Evolutionary conservation across 257 asterid species (phyloP).

Genomic region (Gynochthodes officinalis): DNA sequence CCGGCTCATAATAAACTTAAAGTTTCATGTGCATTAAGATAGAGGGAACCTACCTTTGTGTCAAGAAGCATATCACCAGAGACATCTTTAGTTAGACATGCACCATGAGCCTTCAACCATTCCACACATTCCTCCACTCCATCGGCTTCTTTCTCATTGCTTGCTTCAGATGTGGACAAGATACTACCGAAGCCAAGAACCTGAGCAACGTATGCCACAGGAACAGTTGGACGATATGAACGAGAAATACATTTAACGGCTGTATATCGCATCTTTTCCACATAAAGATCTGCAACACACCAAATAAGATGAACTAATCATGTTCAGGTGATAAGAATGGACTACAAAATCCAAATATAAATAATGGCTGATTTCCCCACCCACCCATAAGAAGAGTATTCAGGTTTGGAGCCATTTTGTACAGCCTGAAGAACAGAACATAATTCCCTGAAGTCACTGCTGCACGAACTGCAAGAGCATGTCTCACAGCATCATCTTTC

Average conservation of each 20-base stretch:
- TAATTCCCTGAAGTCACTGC: slow-evolving; percentile 93
- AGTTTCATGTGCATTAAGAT: neutral
- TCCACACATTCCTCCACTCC: slow-evolving; percentile 86
- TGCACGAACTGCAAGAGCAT: slow-evolving; percentile 89
- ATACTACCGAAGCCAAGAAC: slow-evolving; percentile 67
- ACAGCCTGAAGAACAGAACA: slow-evolving; percentile 80
- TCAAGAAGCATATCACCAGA: slow-evolving; percentile 77
- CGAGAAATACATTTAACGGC: slow-evolving; percentile 90
- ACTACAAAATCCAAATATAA: slow-evolving; percentile 5
- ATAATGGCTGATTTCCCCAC: slow-evolving; percentile 17
- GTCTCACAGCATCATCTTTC: slow-evolving; percentile 65
- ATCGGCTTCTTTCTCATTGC: slow-evolving; percentile 54
- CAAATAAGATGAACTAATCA: slow-evolving; percentile 4
- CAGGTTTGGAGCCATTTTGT: slow-evolving; percentile 81
- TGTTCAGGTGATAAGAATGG: neutral
- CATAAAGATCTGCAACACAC: slow-evolving; percentile 71
- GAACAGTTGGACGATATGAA: slow-evolving; percentile 93
- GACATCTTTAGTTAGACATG: slow-evolving; percentile 62
- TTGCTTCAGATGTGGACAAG: slow-evolving; percentile 42
- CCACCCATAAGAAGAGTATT: slow-evolving; percentile 84
- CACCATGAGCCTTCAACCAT: slow-evolving; percentile 97
- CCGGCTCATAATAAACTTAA: neutral
- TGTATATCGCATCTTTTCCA: slow-evolving; percentile 94
- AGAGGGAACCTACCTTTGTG: slow-evolving; percentile 54
- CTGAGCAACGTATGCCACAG: slow-evolving; percentile 72